Percentiles rank a stretch among this genome's conserved stretches.
These are phyloP conservation scores for Aspergillus sp. DNA, from an alignment of 2,329 filamentous ascomycete species.

Conservation along the genomic window DNA sequence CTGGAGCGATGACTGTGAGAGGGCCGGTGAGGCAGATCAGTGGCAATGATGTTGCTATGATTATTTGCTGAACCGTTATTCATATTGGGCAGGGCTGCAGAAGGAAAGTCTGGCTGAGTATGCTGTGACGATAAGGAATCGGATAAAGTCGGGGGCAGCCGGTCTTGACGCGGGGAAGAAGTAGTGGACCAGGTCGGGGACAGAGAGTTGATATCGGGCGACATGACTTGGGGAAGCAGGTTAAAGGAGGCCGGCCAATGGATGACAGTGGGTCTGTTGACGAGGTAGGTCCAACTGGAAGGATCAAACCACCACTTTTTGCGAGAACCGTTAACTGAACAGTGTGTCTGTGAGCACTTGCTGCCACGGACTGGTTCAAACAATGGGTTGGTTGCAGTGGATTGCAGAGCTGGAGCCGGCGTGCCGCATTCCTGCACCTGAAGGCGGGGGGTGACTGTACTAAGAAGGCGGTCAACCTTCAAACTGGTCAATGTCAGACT, in stretches of 20 bases:
- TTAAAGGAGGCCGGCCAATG: background rate
- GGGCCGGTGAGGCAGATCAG: slow-evolving; percentile 57
- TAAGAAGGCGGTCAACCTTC: slow-evolving; percentile 5
- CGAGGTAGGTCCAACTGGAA: background rate
- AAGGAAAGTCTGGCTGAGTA: slow-evolving; percentile 11
- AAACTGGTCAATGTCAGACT: background rate
- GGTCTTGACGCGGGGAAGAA: slow-evolving; percentile 38
- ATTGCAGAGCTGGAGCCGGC: background rate
- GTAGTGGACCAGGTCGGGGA: slow-evolving; percentile 56
- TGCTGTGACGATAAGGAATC: slow-evolving; percentile 60
- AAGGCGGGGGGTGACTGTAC: slow-evolving; percentile 1
- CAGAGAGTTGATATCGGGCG: slow-evolving; percentile 74
- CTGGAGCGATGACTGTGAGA: slow-evolving; percentile 41
- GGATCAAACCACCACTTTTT: background rate
- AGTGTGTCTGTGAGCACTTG: background rate
- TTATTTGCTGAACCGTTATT: slow-evolving; percentile 34
- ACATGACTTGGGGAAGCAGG: slow-evolving; percentile 51
- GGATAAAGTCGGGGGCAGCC: slow-evolving; percentile 49
- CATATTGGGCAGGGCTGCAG: slow-evolving; percentile 15
- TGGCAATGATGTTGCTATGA: slow-evolving; percentile 72
- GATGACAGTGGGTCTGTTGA: background rate
- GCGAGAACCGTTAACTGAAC: too few species aligned
- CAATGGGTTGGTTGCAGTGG: background rate
- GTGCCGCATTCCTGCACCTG: background rate
- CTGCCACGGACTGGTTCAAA: background rate